A percentile compares a stretch with the other conserved stretches of the same genome.
Evolutionary conservation across 2,329 filamentous ascomycete genomes (phyloP).

Genomic region (Magnaporthiopsis poae): DNA sequence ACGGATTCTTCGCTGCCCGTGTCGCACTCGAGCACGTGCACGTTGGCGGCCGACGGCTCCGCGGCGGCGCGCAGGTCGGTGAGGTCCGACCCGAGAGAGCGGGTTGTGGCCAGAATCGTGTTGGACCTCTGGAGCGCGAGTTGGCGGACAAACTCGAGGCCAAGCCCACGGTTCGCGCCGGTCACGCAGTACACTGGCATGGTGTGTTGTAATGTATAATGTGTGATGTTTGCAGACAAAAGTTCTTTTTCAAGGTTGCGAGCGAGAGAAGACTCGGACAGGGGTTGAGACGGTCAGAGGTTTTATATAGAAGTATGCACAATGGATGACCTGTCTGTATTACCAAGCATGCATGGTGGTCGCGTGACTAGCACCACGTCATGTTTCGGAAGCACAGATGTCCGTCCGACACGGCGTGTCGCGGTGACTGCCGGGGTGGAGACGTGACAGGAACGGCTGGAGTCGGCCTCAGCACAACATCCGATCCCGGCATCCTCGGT

Average conservation of each 20-base stretch:
- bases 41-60: slow-evolving; percentile 13
- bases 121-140: slow-evolving; percentile 17
- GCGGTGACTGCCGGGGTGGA: neutral
- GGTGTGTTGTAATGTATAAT: neutral
- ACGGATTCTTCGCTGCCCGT: slow-evolving; percentile 24
- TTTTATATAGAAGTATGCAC: neutral
- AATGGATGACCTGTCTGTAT: neutral
- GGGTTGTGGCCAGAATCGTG: slow-evolving; percentile 20
- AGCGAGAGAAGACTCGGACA: neutral
- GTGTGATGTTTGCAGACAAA: neutral
- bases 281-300: neutral
- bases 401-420: neutral
- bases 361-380: neutral
- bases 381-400: neutral
- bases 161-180: slow-evolving; percentile 23
- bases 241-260: neutral
- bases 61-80: slow-evolving; percentile 16
- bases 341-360: neutral
- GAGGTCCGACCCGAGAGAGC: slow-evolving; percentile 18
- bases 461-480: neutral
- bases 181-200: slow-evolving; percentile 25
- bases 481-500: neutral
- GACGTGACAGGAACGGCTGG: neutral
- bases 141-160: slow-evolving; percentile 24
- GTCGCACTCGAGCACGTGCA: slow-evolving; percentile 22